These are phyloP conservation scores for Aureobasidium mangrovei DNA, from an alignment of 2,329 filamentous ascomycete genomes.

Conservation along the genomic window DNA sequence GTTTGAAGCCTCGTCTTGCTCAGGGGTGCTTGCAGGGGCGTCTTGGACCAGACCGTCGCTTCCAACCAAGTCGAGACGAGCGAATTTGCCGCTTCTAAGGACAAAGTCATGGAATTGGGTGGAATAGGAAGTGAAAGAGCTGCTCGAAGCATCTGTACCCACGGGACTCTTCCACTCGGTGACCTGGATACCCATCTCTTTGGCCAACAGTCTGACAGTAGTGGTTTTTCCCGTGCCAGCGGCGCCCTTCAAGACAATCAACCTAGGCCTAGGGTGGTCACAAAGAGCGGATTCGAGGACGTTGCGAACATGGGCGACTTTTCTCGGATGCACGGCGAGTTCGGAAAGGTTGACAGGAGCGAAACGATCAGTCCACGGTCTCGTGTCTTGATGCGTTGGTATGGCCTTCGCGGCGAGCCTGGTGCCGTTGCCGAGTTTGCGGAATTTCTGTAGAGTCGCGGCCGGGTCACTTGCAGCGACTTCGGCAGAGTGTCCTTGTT, in stretches of 20 bases:
- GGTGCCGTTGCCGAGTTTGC: conserved; percentile 30
- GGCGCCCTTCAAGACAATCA: conserved; percentile 80
- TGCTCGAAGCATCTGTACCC: conserved; percentile 48
- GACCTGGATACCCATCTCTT: conserved; percentile 66
- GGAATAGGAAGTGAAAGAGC: conserved; percentile 60
- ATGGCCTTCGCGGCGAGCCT: conserved; percentile 25
- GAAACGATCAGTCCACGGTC: conserved; percentile 85
- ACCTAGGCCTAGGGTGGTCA: conserved; percentile 46
- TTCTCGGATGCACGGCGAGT: conserved; percentile 88
- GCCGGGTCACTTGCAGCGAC: not conserved
- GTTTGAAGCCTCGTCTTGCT: not conserved
- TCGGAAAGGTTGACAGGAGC: conserved; percentile 68
- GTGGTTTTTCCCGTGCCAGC: conserved; percentile 92
- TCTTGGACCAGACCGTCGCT: conserved; percentile 1
- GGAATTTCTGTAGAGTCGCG: conserved; percentile 35
- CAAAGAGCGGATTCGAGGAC: conserved; percentile 66
- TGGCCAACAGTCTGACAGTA: conserved; percentile 68
- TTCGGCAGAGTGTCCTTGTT: conserved; percentile 8
- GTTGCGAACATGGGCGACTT: conserved; percentile 72
- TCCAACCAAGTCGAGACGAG: conserved; percentile 50
- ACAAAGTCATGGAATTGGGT: conserved; percentile 90
- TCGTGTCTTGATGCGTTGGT: conserved; percentile 43
- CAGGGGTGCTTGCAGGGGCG: conserved; percentile 7
- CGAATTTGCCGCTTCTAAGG: conserved; percentile 69
- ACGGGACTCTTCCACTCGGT: conserved; percentile 87